phyloP scores from a whole-genome alignment of 2,329 filamentous ascomycete species.

The Talaromyces sp. region DNA sequence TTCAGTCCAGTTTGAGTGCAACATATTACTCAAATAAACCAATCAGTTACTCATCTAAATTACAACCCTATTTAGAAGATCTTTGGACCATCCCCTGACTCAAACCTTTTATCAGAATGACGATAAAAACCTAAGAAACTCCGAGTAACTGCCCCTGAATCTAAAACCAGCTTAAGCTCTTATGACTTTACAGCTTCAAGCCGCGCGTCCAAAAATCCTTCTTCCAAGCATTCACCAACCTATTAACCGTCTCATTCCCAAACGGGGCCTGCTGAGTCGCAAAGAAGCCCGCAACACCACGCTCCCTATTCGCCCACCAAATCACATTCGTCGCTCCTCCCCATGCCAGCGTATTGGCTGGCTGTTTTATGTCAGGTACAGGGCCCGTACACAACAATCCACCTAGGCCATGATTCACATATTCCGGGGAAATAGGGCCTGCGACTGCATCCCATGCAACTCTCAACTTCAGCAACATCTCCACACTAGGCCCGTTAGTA shows the following conservation, averaged over 20 bases:
- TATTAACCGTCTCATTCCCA: not conserved
- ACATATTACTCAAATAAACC: too few species aligned
- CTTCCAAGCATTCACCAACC: slow-evolving; percentile 1
- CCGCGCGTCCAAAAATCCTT: not conserved
- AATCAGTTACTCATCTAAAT: too few species aligned
- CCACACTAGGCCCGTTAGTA: not conserved
- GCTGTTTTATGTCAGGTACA: not conserved
- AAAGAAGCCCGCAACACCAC: not conserved
- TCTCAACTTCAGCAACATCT: not conserved
- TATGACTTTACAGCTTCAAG: too few species aligned
- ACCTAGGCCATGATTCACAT: not conserved
- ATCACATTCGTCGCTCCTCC: not conserved
- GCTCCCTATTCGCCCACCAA: not conserved
- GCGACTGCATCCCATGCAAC: not conserved
- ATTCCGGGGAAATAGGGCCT: not conserved
- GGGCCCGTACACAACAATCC: not conserved
- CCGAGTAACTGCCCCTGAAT: too few species aligned
- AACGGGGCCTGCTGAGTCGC: not conserved
- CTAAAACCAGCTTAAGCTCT: too few species aligned
- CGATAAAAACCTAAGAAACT: too few species aligned
- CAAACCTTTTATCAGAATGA: too few species aligned
- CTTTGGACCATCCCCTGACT: too few species aligned
- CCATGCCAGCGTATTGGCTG: not conserved
- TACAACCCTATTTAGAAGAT: too few species aligned
- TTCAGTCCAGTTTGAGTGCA: too few species aligned